Evolutionary conservation across 106 monocot genomes (phyloP).

Genomic region (Phalaenopsis equestris): DNA sequence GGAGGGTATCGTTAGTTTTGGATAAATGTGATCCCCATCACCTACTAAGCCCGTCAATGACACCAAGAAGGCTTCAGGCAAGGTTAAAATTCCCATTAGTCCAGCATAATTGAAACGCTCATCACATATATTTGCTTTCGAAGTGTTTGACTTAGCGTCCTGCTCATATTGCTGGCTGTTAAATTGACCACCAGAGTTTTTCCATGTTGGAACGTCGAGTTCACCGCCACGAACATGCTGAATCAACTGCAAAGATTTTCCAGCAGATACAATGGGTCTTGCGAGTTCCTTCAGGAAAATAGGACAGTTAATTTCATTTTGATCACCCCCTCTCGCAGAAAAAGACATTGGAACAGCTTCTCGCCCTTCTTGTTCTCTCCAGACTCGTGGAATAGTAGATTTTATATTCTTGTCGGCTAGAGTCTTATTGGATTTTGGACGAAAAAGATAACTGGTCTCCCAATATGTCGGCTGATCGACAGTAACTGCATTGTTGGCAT

Average conservation of each 20-base stretch:
- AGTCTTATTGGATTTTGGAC: conserved; percentile 12
- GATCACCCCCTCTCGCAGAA: conserved; percentile 21
- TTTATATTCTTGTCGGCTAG: conserved; percentile 1
- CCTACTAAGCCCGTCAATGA: conserved; percentile 67
- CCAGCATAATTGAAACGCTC: conserved; percentile 16
- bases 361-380: conserved; percentile 7
- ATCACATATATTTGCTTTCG: conserved; percentile 11
- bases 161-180: neutral
- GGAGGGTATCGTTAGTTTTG: conserved; percentile 21
- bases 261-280: conserved; percentile 82
- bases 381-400: conserved; percentile 10
- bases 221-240: conserved; percentile 29
- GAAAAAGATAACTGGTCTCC: conserved; percentile 81
- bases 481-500: conserved; percentile 44
- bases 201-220: neutral
- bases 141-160: conserved; percentile 1
- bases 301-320: conserved; percentile 51
- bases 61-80: conserved; percentile 68
- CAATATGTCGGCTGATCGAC: conserved; percentile 89
- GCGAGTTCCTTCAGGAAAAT: conserved; percentile 66
- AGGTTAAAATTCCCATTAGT: conserved; percentile 47
- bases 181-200: neutral
- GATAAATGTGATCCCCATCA: conserved; percentile 50
- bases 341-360: conserved; percentile 5
- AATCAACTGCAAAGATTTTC: conserved; percentile 91